These are phyloP conservation scores for Phialophora chinensis DNA, from an alignment of 2,329 filamentous ascomycete species.

Conservation along the genomic window DNA sequence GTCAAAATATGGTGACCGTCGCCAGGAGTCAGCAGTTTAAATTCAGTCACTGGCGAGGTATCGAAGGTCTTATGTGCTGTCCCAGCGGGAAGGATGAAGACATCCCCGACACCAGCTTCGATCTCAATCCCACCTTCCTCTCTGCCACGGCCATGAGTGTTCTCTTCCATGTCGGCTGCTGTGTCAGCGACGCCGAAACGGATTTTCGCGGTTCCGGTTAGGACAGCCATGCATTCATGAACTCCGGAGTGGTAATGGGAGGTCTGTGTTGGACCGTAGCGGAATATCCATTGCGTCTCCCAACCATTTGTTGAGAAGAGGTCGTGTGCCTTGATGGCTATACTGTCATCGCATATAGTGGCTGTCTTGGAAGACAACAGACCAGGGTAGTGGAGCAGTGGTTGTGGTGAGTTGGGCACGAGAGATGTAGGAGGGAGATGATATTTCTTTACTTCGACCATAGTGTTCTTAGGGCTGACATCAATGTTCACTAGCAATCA, in stretches of 20 bases:
- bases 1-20: conserved; percentile 47
- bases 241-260: conserved; percentile 64
- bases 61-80: conserved; percentile 62
- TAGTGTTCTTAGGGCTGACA: conserved; percentile 55
- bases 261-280: conserved; percentile 61
- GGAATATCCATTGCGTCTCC: conserved; percentile 62
- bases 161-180: conserved; percentile 47
- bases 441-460: conserved; percentile 52
- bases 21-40: conserved; percentile 55
- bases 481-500: neutral
- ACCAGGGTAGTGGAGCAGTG: conserved; percentile 60
- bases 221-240: conserved; percentile 65
- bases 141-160: conserved; percentile 47
- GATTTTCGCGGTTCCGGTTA: conserved; percentile 60
- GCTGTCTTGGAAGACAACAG: conserved; percentile 44
- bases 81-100: conserved; percentile 65
- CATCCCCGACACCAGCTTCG: conserved; percentile 59
- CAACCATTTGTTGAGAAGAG: conserved; percentile 58
- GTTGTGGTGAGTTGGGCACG: conserved; percentile 59
- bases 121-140: conserved; percentile 60
- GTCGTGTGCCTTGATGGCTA: conserved; percentile 48
- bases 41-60: conserved; percentile 47
- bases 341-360: conserved; percentile 33
- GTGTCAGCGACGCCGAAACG: conserved; percentile 62
- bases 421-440: conserved; percentile 52